Conservation (phyloP, 768 basidiomycete species). For the Sarcodon aspratus region DNA sequence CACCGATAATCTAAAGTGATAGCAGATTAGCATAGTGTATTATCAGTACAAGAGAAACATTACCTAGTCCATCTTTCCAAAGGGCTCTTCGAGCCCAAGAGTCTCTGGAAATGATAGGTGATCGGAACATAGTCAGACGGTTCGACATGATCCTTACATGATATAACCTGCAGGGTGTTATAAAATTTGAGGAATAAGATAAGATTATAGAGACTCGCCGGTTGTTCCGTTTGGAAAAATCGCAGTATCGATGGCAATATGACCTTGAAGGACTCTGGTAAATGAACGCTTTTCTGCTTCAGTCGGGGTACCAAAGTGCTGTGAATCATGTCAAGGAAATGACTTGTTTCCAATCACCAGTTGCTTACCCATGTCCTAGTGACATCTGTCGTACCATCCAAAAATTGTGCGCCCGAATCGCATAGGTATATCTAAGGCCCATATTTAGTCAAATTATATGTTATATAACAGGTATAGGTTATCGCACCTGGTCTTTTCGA, state of each 20-base stretch:
- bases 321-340: neutral
- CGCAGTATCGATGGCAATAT: slow-evolving; percentile 80
- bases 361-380: slow-evolving; percentile 72
- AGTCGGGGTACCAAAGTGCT: slow-evolving; percentile 87
- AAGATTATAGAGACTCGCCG: slow-evolving; percentile 25
- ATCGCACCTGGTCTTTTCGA: slow-evolving; percentile 53
- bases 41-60: slow-evolving; percentile 9
- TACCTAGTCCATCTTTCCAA: slow-evolving; percentile 84
- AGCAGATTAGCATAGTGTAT: neutral
- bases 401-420: slow-evolving; percentile 85
- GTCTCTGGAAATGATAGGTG: slow-evolving; percentile 37
- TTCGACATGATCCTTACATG: slow-evolving; percentile 29
- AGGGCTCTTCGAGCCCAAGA: slow-evolving; percentile 67
- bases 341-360: neutral
- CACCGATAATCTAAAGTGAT: slow-evolving; percentile 43
- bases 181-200: neutral
- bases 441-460: neutral
- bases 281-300: slow-evolving; percentile 78
- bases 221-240: slow-evolving; percentile 77
- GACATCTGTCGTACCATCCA: slow-evolving; percentile 93
- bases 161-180: slow-evolving; percentile 30
- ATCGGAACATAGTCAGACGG: neutral
- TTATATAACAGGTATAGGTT: neutral
- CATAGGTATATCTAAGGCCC: slow-evolving; percentile 51
- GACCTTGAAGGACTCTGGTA: slow-evolving; percentile 85